Base-by-base conservation (phyloP, 1,284 basidiomycete genomes). In the Coriolopsis trogii region DNA sequence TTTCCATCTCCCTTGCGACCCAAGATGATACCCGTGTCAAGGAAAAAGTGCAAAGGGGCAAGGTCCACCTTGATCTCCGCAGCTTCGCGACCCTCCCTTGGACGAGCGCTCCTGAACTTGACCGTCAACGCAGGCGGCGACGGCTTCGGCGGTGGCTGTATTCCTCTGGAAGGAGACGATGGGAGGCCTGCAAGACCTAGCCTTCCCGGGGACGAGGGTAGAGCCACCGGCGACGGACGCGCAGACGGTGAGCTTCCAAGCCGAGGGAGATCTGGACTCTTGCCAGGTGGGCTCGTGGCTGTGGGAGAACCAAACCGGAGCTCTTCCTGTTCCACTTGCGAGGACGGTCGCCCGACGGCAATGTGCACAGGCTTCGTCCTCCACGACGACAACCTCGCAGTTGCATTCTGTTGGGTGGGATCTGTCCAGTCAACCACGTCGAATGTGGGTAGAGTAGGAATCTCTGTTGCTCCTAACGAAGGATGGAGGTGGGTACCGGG, bases 41-140 rank as follows among this genome's bases (percentile, higher is more conserved):
- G 49, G 63, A 92, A 91, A 12, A 89, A 38, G 62, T 93, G 91
- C 6, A 93, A 61, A 2, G 91, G 85, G 2, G 75, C 71, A 5
- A 88, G 50, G 16, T 71, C 64, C 36, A 81, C 57, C 25, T 76
- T 70, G 6, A 79, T 46, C 9, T 69, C 61, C 23, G 61, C 26
- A 28, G 12, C 18, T 12, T 37, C 30, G 6, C 44, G 39, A 18
- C 42, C 41, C 3, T 43, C 49, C 18, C 45, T 55, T 4, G 36
- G 36, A 7, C 28, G 51, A 39, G 21, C 47, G 9, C 55, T 53
- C 1, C 51, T 56, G 33, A 66, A 49, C 31, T 61, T 64, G 5
- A 62, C 60, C 0, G 31, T 42, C 4, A 68, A 25, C 3, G 67
- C 67, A 5, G 64, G 49, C 9, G 51, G 25, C 28, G 51, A 38